Conservation (phyloP, 345 rosid genomes). For the Garcia nutans region DNA sequence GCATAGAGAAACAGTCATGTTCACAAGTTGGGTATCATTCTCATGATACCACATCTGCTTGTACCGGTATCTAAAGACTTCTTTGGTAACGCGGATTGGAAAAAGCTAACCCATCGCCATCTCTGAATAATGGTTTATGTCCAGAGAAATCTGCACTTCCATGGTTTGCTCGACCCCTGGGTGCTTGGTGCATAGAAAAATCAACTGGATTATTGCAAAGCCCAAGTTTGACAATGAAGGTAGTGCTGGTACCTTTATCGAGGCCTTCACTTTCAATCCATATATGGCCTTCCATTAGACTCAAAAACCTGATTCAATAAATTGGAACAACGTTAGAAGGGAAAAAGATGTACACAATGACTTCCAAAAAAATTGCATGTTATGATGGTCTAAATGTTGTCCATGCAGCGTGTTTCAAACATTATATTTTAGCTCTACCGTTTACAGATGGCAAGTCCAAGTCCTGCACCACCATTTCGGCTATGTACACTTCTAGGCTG, state of each 20-base stretch:
- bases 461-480: slow-evolving; percentile 57
- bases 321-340: not conserved
- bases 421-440: slow-evolving; percentile 46
- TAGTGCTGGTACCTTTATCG: slow-evolving; percentile 63
- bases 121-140: slow-evolving; percentile 29
- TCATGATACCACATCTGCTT: not conserved
- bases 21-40: not conserved
- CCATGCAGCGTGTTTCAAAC: not conserved
- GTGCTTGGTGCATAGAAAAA: slow-evolving; percentile 37
- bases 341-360: not conserved
- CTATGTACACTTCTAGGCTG: slow-evolving; percentile 52
- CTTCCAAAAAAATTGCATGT: not conserved
- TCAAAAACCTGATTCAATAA: slow-evolving; percentile 63
- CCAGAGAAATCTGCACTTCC: slow-evolving; percentile 50
- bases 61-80: slow-evolving; percentile 36
- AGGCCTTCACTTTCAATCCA: slow-evolving; percentile 89
- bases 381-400: not conserved
- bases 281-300: slow-evolving; percentile 88
- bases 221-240: slow-evolving; percentile 69
- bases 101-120: slow-evolving; percentile 20
- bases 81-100: slow-evolving; percentile 43
- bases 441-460: slow-evolving; percentile 91
- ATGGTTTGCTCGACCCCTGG: slow-evolving; percentile 44
- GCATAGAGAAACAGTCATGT: not conserved
- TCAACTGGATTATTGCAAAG: slow-evolving; percentile 45